These are phyloP conservation scores for Thuja plicata DNA, from an alignment of 83 land plant genomes.

Conservation along the genomic window DNA sequence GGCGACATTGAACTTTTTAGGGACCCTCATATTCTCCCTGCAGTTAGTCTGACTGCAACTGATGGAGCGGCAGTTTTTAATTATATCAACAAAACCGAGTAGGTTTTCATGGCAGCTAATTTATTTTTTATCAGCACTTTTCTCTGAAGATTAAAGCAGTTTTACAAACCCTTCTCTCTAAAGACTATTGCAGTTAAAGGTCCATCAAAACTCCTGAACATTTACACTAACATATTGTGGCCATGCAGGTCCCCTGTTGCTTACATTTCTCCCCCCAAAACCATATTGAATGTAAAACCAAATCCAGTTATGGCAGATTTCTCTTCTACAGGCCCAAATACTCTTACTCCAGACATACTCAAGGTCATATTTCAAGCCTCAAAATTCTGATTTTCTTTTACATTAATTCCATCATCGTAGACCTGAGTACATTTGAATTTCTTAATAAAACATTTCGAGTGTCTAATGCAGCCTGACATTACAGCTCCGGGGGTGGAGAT, in stretches of 20 bases:
- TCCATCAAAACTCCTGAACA: neutral
- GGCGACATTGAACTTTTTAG: slow-evolving; percentile 19
- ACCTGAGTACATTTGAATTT: neutral
- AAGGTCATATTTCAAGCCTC: slow-evolving; percentile 31
- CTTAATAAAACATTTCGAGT: neutral
- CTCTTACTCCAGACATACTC: slow-evolving; percentile 39
- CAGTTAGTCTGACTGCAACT: slow-evolving; percentile 22
- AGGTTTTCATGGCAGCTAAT: slow-evolving; percentile 1
- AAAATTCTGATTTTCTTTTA: neutral
- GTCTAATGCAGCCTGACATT: slow-evolving; percentile 22
- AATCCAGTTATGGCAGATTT: slow-evolving; percentile 62
- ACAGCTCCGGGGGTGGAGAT: slow-evolving; percentile 28
- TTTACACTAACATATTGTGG: neutral
- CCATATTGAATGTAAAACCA: slow-evolving; percentile 30
- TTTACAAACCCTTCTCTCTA: neutral
- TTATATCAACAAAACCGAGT: slow-evolving; percentile 48
- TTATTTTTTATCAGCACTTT: neutral
- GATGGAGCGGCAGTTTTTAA: slow-evolving; percentile 28
- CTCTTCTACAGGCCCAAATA: slow-evolving; percentile 65
- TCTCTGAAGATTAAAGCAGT: neutral
- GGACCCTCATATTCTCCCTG: slow-evolving; percentile 52
- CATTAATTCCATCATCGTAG: neutral
- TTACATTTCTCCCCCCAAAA: slow-evolving; percentile 20
- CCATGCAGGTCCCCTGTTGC: slow-evolving; percentile 29
- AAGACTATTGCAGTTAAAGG: neutral